Base-by-base conservation (phyloP, 2,329 filamentous ascomycete species). In the Hypoxylon sp. region DNA sequence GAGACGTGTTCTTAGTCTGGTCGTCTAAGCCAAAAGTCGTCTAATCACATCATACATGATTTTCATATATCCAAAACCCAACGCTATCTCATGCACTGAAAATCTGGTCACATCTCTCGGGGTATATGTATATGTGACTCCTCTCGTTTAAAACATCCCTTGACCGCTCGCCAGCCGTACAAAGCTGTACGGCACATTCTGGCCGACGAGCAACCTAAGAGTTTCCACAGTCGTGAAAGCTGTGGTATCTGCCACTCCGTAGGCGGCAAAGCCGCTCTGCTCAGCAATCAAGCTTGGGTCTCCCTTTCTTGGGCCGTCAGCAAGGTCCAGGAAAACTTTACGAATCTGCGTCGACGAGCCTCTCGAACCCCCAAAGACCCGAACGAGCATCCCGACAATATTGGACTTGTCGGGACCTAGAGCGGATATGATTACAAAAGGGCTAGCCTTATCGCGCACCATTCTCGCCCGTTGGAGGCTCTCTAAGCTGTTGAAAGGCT, bases 161-260 rank as follows among this genome's bases (percentile, higher is more conserved):
- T 84, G 80, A 2, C 86, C 86, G 53, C 85, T 85, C 1, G 93
- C 92, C 77, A 96, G 83, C 53, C 92, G 86, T 46, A 96, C 93
- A 82, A 97, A 97, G 80, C 92, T 94, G 80, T 94, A 95, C 5
- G 92, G 92, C 63, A 96, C 92, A 78, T 96, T 96, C 81, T 96
- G 92, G 9, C 93, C 93, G 10, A 95, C 92, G 24, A 97, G 84
- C 65, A 94, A 79, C 72, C 93, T 85, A 61, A 96, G 81, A 53
- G 90, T 95, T 81, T 96, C 92, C 4, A 95, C 93, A 2, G 92
- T 94, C 22, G 92, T 94, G 82, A 94, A 96, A 0, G 93, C 92
- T 63, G 90, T 91, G 33, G 94, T 91, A 79, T 97, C 93, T 24
- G 91, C 91, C 17, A 91, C 88, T 1, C 91, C 92, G 77, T 95